Conservation (phyloP, 352 stramenopile species). For the Phytophthora sansomeana region DNA sequence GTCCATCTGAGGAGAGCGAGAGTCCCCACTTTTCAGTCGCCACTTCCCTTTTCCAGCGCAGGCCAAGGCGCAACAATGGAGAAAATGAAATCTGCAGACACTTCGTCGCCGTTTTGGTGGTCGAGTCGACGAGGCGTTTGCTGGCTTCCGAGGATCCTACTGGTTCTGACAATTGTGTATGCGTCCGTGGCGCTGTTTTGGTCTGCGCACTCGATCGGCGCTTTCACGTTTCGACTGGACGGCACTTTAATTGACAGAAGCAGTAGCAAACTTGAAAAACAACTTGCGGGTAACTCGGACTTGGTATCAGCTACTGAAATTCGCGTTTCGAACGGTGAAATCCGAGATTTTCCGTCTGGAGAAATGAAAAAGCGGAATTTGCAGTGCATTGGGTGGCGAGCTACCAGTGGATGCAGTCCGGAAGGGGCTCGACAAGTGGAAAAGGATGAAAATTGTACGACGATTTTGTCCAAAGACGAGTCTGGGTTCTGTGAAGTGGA, state of each 20-base stretch:
- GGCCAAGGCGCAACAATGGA: background rate
- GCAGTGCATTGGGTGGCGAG: slow-evolving; percentile 28
- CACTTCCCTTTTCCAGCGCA: slow-evolving; percentile 29
- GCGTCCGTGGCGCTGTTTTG: slow-evolving; percentile 25
- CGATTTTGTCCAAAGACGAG: slow-evolving; percentile 20
- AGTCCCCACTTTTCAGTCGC: slow-evolving; percentile 4
- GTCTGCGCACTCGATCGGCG: slow-evolving; percentile 20
- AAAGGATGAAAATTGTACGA: slow-evolving; percentile 25
- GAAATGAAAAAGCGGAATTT: slow-evolving; percentile 9
- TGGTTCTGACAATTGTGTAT: slow-evolving; percentile 21
- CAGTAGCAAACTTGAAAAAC: background rate
- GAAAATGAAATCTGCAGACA: background rate
- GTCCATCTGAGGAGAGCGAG: background rate
- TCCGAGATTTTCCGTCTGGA: slow-evolving; percentile 11
- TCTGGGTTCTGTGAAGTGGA: slow-evolving; percentile 55
- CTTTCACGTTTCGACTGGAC: slow-evolving; percentile 19
- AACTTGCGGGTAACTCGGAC: too few relatives aligned
- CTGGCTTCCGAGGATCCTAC: slow-evolving; percentile 7
- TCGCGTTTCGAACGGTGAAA: background rate
- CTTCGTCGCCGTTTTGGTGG: background rate
- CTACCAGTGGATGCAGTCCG: slow-evolving; percentile 15
- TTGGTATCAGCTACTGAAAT: background rate
- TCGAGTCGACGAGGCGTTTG: background rate
- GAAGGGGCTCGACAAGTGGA: slow-evolving; percentile 11
- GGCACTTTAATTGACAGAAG: slow-evolving; percentile 7